These are phyloP conservation scores for Omphalotus guepiniiformis DNA, from an alignment of 768 basidiomycete species.

Conservation along the genomic window DNA sequence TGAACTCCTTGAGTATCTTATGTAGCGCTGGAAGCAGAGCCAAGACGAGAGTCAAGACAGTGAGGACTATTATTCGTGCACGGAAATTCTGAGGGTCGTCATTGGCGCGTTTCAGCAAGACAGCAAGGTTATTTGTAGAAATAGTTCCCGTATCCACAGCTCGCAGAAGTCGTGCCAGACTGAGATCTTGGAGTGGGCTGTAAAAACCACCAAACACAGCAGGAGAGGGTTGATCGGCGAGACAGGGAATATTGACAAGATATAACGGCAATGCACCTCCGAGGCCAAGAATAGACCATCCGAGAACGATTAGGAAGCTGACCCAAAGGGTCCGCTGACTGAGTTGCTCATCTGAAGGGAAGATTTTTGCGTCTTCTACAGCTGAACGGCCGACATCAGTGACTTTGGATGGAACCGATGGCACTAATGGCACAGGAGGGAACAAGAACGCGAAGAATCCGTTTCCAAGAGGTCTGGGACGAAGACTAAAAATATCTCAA, in stretches of 20 bases:
- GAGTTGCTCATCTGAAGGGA: conserved; percentile 75
- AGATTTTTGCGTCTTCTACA: conserved; percentile 47
- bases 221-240: conserved; percentile 44
- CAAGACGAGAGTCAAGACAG: conserved; percentile 57
- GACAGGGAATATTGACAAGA: conserved; percentile 63
- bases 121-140: conserved; percentile 26
- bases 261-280: conserved; percentile 73
- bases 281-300: conserved; percentile 67
- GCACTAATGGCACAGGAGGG: conserved; percentile 65
- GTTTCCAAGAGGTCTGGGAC: conserved; percentile 56
- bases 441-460: conserved; percentile 65
- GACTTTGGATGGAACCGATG: conserved; percentile 51
- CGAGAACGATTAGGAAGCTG: conserved; percentile 55
- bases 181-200: conserved; percentile 71
- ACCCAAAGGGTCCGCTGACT: conserved; percentile 69
- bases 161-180: conserved; percentile 67
- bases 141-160: conserved; percentile 44
- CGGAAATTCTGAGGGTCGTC: conserved; percentile 42
- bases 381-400: conserved; percentile 49
- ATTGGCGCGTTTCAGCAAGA: conserved; percentile 30
- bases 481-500: conserved; percentile 40
- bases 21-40: conserved; percentile 61
- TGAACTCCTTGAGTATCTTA: conserved; percentile 63
- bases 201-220: conserved; percentile 52
- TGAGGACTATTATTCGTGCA: conserved; percentile 63